Percentiles rank a stretch among this genome's conserved stretches.
These are phyloP conservation scores for Xeromyces bisporus DNA, from an alignment of 495 filamentous ascomycete genomes.

Conservation along the genomic window DNA sequence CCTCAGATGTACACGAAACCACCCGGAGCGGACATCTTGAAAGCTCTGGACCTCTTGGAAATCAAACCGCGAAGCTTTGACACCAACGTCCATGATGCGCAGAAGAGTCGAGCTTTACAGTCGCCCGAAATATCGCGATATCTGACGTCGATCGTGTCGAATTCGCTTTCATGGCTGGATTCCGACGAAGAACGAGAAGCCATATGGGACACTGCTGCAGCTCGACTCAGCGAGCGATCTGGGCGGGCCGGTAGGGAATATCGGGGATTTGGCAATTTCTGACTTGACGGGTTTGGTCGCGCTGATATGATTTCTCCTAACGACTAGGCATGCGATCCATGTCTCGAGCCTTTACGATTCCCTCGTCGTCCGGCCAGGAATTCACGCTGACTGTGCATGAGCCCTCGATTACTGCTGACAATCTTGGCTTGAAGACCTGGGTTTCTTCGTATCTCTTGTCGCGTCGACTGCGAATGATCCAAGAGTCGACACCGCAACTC, in stretches of 20 bases:
- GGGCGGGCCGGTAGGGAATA: conserved; percentile 41
- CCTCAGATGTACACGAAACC: conserved; percentile 36
- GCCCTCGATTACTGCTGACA: conserved; percentile 70
- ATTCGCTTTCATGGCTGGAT: conserved; percentile 54
- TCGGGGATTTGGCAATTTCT: neutral
- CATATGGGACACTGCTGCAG: conserved; percentile 65
- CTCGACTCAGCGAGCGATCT: conserved; percentile 65
- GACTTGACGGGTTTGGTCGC: conserved; percentile 1
- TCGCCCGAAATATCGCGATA: conserved; percentile 37
- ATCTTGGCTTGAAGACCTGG: conserved; percentile 88
- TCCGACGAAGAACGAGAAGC: conserved; percentile 52
- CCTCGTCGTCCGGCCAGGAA: conserved; percentile 32
- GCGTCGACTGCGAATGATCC: conserved; percentile 43
- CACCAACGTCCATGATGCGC: conserved; percentile 13
- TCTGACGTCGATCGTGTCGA: conserved; percentile 61
- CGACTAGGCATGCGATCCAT: conserved; percentile 57
- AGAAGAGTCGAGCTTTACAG: conserved; percentile 17
- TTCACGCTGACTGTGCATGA: conserved; percentile 63
- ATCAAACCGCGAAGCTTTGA: conserved; percentile 25
- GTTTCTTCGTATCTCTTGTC: conserved; percentile 74
- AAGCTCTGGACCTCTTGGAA: conserved; percentile 25
- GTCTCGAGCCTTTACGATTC: conserved; percentile 56
- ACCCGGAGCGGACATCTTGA: conserved; percentile 27
- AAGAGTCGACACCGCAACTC: conserved; percentile 22
- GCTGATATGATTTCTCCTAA: conserved; percentile 5